Percentiles rank a stretch among this genome's conserved stretches.
Conservation (phyloP, 352 stramenopile genomes). For the Pythium folliculosum region DNA sequence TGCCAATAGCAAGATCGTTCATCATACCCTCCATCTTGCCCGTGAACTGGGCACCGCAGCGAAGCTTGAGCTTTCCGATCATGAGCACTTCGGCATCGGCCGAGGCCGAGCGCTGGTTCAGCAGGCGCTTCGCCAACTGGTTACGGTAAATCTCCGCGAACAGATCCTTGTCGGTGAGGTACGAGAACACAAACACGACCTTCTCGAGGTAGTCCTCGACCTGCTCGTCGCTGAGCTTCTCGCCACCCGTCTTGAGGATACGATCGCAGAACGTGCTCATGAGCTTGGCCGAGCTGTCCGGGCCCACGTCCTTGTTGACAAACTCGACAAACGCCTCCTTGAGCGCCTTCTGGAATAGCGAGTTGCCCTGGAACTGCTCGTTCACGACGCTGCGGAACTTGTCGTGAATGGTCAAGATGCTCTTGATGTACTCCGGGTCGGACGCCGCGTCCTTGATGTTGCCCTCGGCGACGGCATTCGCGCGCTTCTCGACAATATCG, state of each 20-base stretch:
- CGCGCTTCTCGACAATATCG: constrained; percentile 86
- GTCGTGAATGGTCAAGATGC: constrained; percentile 96
- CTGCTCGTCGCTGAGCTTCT: constrained; percentile 97
- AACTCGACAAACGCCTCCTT: constrained; percentile 99
- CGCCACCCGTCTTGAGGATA: constrained; percentile 97
- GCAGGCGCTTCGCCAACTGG: constrained; percentile 97
- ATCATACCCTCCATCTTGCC: constrained; percentile 99
- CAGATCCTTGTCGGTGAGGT: constrained; percentile 99
- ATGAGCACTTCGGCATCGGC: constrained; percentile 98
- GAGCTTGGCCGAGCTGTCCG: constrained; percentile 98
- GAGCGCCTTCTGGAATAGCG: constrained; percentile 98
- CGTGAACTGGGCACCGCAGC: constrained; percentile 99
- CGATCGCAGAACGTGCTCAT: constrained; percentile 99
- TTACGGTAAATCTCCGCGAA: constrained; percentile 99
- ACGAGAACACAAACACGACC: constrained; percentile 99
- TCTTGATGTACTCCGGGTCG: constrained; percentile 98
- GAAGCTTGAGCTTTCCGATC: constrained; percentile 99
- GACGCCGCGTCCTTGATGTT: constrained; percentile 90
- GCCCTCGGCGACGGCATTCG: constrained; percentile 89
- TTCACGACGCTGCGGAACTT: constrained; percentile 98
- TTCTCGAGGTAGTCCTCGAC: constrained; percentile 98
- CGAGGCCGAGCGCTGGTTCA: constrained; percentile 98
- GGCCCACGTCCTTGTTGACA: constrained; percentile 98
- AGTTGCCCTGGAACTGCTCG: constrained; percentile 96
- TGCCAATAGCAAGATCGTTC: constrained; percentile 97